Evolutionary conservation across 805 yeast genomes (phyloP).

Genomic region (Ogataea trehaloabstinens): DNA sequence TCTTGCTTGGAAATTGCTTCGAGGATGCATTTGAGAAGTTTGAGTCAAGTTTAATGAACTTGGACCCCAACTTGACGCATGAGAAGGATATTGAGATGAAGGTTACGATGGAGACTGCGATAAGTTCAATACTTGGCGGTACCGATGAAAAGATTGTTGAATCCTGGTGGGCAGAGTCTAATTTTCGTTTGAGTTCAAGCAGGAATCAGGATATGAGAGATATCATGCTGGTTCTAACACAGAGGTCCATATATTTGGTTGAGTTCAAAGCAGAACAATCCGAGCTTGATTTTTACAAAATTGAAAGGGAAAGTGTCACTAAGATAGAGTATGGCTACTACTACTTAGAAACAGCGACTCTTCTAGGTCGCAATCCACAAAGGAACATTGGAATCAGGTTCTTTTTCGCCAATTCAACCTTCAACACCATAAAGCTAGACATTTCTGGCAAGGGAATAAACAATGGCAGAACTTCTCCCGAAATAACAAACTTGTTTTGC

Average conservation of each 20-base stretch:
- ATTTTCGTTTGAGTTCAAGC: conserved; percentile 10
- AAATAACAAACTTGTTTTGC: conserved; percentile 1
- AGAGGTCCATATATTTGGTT: conserved; percentile 23
- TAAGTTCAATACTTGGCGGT: conserved; percentile 15
- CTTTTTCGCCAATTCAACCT: conserved; percentile 4
- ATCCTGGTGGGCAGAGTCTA: conserved; percentile 34
- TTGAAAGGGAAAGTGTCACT: conserved; percentile 19
- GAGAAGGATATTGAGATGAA: conserved; percentile 15
- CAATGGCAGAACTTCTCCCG: conserved; percentile 1
- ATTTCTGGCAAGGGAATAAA: neutral
- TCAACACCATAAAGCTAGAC: conserved; percentile 4
- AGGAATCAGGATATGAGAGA: conserved; percentile 17
- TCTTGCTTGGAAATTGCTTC: conserved; percentile 34
- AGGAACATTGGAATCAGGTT: conserved; percentile 32
- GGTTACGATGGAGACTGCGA: conserved; percentile 14
- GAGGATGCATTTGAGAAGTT: conserved; percentile 38
- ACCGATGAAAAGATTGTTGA: conserved; percentile 26
- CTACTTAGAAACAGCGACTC: conserved; percentile 17
- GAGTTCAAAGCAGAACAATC: conserved; percentile 18
- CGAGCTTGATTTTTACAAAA: conserved; percentile 17
- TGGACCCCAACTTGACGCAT: conserved; percentile 26
- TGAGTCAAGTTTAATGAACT: conserved; percentile 34
- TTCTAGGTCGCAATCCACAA: conserved; percentile 27
- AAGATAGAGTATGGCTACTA: conserved; percentile 32
- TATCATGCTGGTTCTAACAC: conserved; percentile 26